Base-by-base conservation (phyloP, 2,329 filamentous ascomycete species). In the Epichloe coenophiala region DNA sequence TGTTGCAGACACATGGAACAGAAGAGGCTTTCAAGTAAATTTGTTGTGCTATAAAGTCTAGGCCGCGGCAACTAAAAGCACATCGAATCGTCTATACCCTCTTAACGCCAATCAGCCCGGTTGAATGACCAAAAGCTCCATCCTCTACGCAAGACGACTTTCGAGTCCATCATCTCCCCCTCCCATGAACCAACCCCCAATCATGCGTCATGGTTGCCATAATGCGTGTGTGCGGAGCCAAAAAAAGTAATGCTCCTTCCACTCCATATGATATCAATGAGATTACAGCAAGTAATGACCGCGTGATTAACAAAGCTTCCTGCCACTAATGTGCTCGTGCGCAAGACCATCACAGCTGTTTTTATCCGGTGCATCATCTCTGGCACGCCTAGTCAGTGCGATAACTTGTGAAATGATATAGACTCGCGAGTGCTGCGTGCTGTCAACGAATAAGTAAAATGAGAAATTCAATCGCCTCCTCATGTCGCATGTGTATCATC, bases 41-140 rank as follows among this genome's bases (percentile, higher is more conserved):
- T 51, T 45, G 52, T 54, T 50, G 45, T 50, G 52, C 51, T 54
- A 54, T 31, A 51, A 53, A 52, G 55, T 58, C 57, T 58, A 58
- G 51, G 48, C 51, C 51, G 55, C 53, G 56, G 53, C 52, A 51
- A 58, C 50, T 48, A 37, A 53, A 45, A 65, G 59, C 63, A 65
- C 63, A 58, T 68, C 60, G 60, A 65, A 64, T 66, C 63, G 60
- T 68, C 65, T 68, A 68, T 66, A 59, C 56, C 59, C 60, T 58
- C 63, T 61, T 61, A 67, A 68, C 65, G 65, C 65, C 65, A 57
- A 51, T 59, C 58, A 63, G 59, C 56, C 61, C 61, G 58, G 60
- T 64, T 59, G 58, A 62, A 65, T 60, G 57, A 57, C 62, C 60
- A 55, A 55, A 48, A 53, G 31, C 47, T 51, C 53, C 55, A 43